Evolutionary conservation across 176 grass and related monocot genomes (phyloP).

Genomic region (Rhipidocladum racemiflorum): DNA sequence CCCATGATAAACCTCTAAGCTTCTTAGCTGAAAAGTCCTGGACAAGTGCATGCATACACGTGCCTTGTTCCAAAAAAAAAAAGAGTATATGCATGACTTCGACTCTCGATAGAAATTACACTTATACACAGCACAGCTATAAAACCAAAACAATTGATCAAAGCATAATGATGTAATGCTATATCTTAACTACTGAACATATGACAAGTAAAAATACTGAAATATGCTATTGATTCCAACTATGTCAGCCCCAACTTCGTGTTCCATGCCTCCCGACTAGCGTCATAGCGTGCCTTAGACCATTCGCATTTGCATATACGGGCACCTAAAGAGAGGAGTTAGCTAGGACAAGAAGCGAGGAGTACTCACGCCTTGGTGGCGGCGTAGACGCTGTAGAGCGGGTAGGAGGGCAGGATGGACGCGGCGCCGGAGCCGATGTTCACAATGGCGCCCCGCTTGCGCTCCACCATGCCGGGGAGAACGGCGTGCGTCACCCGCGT

Average conservation of each 20-base stretch:
- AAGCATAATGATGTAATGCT: not conserved
- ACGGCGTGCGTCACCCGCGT: conserved; percentile 61
- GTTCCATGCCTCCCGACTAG: too few relatives aligned
- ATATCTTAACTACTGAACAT: not conserved
- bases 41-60: too few relatives aligned
- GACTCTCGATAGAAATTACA: not conserved
- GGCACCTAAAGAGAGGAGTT: not conserved
- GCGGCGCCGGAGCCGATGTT: conserved; percentile 75
- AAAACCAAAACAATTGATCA: not conserved
- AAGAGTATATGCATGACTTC: not conserved
- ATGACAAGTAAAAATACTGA: not conserved
- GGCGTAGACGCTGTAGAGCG: conserved; percentile 69
- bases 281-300: too few relatives aligned
- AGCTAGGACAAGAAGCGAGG: not conserved
- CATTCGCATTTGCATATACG: not conserved
- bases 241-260: not conserved
- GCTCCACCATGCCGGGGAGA: conserved; percentile 55
- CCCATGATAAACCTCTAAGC: too few relatives aligned
- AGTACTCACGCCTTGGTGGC: conserved; percentile 65
- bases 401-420: conserved; percentile 61
- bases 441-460: conserved; percentile 55
- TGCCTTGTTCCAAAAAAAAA: too few relatives aligned
- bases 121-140: not conserved
- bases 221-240: not conserved
- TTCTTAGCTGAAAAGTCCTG: too few relatives aligned